A percentile compares a stretch with the other conserved stretches of the same genome.
These are phyloP conservation scores for Sambucus nigra DNA, from an alignment of 129 eudicot genomes.

Conservation along the genomic window DNA sequence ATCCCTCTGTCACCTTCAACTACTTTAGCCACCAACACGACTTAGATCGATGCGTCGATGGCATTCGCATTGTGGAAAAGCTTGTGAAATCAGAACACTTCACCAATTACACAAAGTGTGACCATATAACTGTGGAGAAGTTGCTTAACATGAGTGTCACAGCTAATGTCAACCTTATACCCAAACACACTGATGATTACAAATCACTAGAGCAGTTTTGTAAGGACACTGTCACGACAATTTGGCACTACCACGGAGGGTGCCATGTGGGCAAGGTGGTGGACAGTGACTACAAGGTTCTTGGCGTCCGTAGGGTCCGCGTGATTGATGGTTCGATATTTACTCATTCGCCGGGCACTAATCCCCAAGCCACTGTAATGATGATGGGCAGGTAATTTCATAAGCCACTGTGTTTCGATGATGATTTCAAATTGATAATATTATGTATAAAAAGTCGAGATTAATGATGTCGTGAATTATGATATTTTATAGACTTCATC, in stretches of 20 bases:
- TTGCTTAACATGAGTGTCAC: conserved; percentile 58
- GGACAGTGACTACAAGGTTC: conserved; percentile 42
- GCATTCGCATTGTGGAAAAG: conserved; percentile 51
- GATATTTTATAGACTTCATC: conserved; percentile 61
- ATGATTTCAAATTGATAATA: conserved; percentile 47
- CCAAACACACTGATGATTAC: conserved; percentile 56
- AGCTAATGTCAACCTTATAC: conserved; percentile 63
- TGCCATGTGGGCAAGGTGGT: conserved; percentile 85
- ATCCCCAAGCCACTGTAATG: conserved; percentile 96
- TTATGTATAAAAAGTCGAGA: too few relatives aligned
- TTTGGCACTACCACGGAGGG: conserved; percentile 99
- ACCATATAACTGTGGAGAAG: conserved; percentile 24
- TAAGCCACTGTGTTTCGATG: conserved; percentile 33
- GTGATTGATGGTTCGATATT: conserved; percentile 88
- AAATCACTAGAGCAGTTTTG: conserved; percentile 65
- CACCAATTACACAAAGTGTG: conserved; percentile 30
- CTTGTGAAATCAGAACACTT: conserved; percentile 45
- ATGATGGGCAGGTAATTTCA: conserved; percentile 81
- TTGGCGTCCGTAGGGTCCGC: conserved; percentile 67
- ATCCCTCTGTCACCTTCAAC: conserved; percentile 72
- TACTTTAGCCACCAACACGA: conserved; percentile 76
- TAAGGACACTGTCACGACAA: conserved; percentile 85
- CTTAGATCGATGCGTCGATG: conserved; percentile 44
- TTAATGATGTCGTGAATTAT: conserved; percentile 57
- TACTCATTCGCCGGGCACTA: conserved; percentile 74